A percentile compares a stretch with the other conserved stretches of the same genome.
Conservation (phyloP, 1,139 yeast genomes). For the Kurtzmaniella quercitrusa region DNA sequence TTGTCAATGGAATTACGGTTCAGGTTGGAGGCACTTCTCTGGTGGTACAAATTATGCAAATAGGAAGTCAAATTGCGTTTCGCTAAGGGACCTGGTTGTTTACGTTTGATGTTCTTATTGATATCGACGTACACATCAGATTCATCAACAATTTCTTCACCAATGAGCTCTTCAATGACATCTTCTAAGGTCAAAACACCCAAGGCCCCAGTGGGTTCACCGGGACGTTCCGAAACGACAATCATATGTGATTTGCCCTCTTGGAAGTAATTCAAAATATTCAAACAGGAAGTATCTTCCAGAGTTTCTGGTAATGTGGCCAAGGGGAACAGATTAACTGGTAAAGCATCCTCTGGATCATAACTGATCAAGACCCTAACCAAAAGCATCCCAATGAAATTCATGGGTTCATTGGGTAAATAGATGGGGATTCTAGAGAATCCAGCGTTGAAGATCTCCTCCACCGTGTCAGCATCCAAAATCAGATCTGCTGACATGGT, state of each 20-base stretch:
- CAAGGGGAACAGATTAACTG: slow-evolving; percentile 88
- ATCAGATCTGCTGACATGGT: slow-evolving; percentile 84
- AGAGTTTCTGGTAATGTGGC: slow-evolving; percentile 96
- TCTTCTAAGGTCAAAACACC: slow-evolving; percentile 95
- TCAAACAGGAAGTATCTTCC: slow-evolving; percentile 86
- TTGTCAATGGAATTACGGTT: slow-evolving; percentile 38
- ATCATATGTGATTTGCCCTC: slow-evolving; percentile 99
- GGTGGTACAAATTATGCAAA: slow-evolving; percentile 54
- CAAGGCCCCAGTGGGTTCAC: slow-evolving; percentile 79
- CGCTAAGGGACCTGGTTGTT: slow-evolving; percentile 80
- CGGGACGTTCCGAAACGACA: slow-evolving; percentile 82
- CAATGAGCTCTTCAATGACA: slow-evolving; percentile 94
- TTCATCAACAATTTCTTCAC: slow-evolving; percentile 96
- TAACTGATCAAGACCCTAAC: slow-evolving; percentile 90
- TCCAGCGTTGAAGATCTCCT: slow-evolving; percentile 89
- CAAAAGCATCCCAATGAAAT: slow-evolving; percentile 91
- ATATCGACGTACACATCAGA: slow-evolving; percentile 93
- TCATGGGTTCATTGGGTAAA: slow-evolving; percentile 81
- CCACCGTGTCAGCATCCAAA: slow-evolving; percentile 80
- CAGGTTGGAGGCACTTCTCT: slow-evolving; percentile 17
- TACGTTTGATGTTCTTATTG: slow-evolving; percentile 78
- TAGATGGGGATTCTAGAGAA: slow-evolving; percentile 96
- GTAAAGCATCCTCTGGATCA: slow-evolving; percentile 94
- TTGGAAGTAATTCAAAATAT: slow-evolving; percentile 91
- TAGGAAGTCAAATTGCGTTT: slow-evolving; percentile 68